Base-by-base conservation (phyloP, 1,284 basidiomycete species). In the Sphagnurus paluster region DNA sequence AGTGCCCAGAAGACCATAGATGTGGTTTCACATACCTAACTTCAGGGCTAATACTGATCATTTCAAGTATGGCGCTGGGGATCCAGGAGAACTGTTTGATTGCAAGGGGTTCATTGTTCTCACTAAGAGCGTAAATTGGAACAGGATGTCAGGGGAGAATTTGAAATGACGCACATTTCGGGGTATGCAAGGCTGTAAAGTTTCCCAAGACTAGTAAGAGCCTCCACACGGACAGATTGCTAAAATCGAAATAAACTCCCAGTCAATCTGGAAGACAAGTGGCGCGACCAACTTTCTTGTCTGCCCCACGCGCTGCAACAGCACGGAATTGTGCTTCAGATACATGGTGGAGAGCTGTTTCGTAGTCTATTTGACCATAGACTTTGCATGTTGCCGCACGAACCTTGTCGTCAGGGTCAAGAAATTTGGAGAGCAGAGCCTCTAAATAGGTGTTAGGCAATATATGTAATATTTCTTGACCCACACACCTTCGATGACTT, bases 21-120 rank as follows among this genome's bases (percentile, higher is more conserved):
- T 21, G 19, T 21, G 19, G 20, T 17, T 13, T 14, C 33, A 32
- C 76, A 39, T 49, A 87, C 82, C 80, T 78, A 39, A 81, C 71
- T 59, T 90, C 87, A 0, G 65, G 42, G 8, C 71, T 76, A 4
- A 74, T 61, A 14, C 70, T 68, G 4, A 74, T 72, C 47, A 79
- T 77, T 46, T 71, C 73, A 32, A 90, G 73, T 23, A 99, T 71
- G 32, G 77, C 74, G 25, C 86, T 77, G 0, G 97, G 95, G 50
- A 99, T 98, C 97, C 97, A 99, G 0, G 82, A 82, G 60, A 99
- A 98, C 44, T 96, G 91, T 16, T 74, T 64, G 14, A 86, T 75
- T 0, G 93, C 91, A 0, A 79, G 72, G 1, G 76, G 68, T 49
- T 93, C 90, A 45, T 84, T 83, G 50, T 81, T 86, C 62, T 96